Conservation (phyloP, 208 protist genomes). For the Naegleria fowleri region DNA sequence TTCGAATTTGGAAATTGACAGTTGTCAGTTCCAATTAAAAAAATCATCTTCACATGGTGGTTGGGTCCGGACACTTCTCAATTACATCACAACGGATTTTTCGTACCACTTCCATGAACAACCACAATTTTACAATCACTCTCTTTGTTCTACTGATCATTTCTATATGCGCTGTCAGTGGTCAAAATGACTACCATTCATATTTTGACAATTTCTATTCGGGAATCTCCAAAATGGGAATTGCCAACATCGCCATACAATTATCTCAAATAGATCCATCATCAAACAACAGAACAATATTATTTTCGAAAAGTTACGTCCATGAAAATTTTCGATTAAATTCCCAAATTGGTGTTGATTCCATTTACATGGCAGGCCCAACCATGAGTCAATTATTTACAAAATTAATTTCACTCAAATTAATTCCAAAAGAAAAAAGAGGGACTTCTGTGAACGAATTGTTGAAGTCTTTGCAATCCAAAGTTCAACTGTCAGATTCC, state of each 20-base stretch:
- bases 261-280: not conserved
- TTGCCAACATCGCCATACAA: not conserved
- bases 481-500: not conserved
- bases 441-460: not conserved
- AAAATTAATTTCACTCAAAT: not conserved
- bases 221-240: not conserved
- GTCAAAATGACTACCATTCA: not conserved
- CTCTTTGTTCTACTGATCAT: too few relatives aligned
- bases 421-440: not conserved
- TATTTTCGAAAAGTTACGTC: not conserved
- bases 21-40: too few relatives aligned
- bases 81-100: too few relatives aligned
- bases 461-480: not conserved
- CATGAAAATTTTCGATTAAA: not conserved
- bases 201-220: not conserved
- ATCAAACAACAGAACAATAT: not conserved
- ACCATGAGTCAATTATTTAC: not conserved
- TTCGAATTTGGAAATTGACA: too few relatives aligned
- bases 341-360: not conserved
- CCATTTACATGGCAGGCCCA: not conserved
- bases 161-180: too few relatives aligned
- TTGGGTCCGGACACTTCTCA: too few relatives aligned
- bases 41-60: too few relatives aligned
- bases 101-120: too few relatives aligned
- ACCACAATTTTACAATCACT: too few relatives aligned